Base-by-base conservation (phyloP, 2,329 filamentous ascomycete species). In the Colletotrichum eremochloae region DNA sequence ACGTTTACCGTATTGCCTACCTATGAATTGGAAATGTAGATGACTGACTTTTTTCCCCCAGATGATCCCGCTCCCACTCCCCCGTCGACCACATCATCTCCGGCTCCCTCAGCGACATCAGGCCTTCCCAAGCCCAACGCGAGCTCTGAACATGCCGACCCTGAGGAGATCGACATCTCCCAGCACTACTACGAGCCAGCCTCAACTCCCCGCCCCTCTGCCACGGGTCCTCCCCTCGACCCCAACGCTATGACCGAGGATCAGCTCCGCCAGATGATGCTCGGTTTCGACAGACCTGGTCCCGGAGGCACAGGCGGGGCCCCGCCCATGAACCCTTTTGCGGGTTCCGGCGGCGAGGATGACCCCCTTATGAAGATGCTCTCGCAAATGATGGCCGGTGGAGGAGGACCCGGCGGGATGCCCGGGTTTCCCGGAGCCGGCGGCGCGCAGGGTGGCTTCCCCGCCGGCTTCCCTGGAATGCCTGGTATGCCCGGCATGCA, bases 131-230 rank as follows among this genome's bases (percentile, higher is more conserved):
- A 77, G 48, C 53, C 79, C 9, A 63, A 78, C 38, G 57, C 53
- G 52, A 55, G 42, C 66, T 75, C 80, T 31, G 79, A 80, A 38
- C 82, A 87, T 76, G 89, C 86, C 68, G 92, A 94, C 77, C 93
- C 93, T 7, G 92, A 91, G 6, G 93, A 95, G 80, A 88, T 94
- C 74, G 93, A 95, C 80, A 94, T 96, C 76, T 93, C 92, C n/a
- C 83, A 92, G 75, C 92, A 93, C 82, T 91, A 87, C 81, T 93
- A 92, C 81, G 82, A 87, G 44, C 91, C 91, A 1, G 62, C 64
- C 9, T 73, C 76, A 18, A 77, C 73, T 36, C 53, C 70, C 38
- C 72, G 75, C 6, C 76, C 81, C 42, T 74, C 79, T 42, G 63
- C 75, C 5, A 73, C 69, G 31, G 72, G 77, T 1, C 74, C 75